A percentile compares a stretch with the other conserved stretches of the same genome.
These are phyloP conservation scores for Coniferiporia sulphurascens DNA, from an alignment of 1,284 basidiomycete species.

Conservation along the genomic window DNA sequence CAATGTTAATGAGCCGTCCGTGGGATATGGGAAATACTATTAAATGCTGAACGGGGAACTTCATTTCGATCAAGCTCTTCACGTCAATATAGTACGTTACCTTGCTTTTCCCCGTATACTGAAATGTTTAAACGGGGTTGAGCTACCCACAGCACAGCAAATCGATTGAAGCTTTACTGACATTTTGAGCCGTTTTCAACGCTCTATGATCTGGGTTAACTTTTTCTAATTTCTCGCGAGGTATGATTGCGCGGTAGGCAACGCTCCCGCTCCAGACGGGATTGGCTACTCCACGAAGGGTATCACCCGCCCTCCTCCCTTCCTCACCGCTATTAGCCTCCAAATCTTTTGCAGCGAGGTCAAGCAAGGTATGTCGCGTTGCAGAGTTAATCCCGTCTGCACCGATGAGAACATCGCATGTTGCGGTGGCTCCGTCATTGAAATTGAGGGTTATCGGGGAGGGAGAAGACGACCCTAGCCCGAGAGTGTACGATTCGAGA, in stretches of 20 bases:
- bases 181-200: conserved; percentile 32
- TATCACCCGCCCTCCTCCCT: conserved; percentile 19
- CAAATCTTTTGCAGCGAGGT: background rate
- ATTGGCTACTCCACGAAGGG: conserved; percentile 25
- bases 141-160: background rate
- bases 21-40: conserved; percentile 8
- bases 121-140: conserved; percentile 3
- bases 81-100: background rate
- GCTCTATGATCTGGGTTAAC: conserved; percentile 32
- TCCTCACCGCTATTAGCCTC: conserved; percentile 15
- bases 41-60: conserved; percentile 2
- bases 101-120: conserved; percentile 14
- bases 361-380: conserved; percentile 19
- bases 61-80: background rate
- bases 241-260: conserved; percentile 34
- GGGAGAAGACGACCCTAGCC: conserved; percentile 21
- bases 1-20: conserved; percentile 13
- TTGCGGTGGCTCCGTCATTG: conserved; percentile 36
- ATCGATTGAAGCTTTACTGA: conserved; percentile 23
- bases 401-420: conserved; percentile 45
- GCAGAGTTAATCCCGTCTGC: conserved; percentile 42
- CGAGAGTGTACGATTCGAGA: conserved; percentile 32
- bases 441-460: conserved; percentile 36
- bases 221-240: conserved; percentile 26
- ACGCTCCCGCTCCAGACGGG: conserved; percentile 34